Evolutionary conservation across 371 early-diverging fungal species (phyloP).

Genomic region (Syncephalis plumigaleata): DNA sequence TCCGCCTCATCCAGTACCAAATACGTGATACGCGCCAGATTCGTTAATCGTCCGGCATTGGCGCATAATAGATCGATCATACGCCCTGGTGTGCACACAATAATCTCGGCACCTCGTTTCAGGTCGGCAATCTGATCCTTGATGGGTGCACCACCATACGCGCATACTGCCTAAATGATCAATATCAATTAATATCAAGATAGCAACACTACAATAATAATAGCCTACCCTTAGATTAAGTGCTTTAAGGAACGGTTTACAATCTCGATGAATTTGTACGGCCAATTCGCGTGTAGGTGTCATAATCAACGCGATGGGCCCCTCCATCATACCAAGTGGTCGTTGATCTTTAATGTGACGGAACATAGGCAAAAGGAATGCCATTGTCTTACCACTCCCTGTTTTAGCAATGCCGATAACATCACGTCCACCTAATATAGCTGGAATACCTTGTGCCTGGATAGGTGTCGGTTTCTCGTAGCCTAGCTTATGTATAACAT

Average conservation of each 20-base stretch:
- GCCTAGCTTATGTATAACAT: constrained; percentile 61
- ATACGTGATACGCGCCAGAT: constrained; percentile 84
- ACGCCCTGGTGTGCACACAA: constrained; percentile 98
- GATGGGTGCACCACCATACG: constrained; percentile 97
- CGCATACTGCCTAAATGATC: constrained; percentile 64
- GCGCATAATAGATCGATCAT: constrained; percentile 97
- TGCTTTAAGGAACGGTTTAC: constrained; percentile 69
- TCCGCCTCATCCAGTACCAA: constrained; percentile 98
- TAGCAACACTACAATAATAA: constrained; percentile 9
- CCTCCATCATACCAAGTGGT: constrained; percentile 66
- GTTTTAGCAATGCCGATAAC: constrained; percentile 99
- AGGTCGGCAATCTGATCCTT: constrained; percentile 96
- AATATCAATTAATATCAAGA: not conserved
- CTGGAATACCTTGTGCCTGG: constrained; percentile 97
- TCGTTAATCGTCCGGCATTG: constrained; percentile 90
- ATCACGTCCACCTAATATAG: constrained; percentile 91
- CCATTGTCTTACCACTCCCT: constrained; percentile 96
- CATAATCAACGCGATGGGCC: constrained; percentile 92
- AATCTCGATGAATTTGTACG: constrained; percentile 91
- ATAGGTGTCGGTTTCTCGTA: constrained; percentile 85
- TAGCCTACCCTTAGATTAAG: constrained; percentile 31
- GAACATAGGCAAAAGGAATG: constrained; percentile 87
- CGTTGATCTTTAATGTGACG: constrained; percentile 93
- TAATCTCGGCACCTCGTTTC: constrained; percentile 94
- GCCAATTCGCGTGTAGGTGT: constrained; percentile 99